Base-by-base conservation (phyloP, 2,329 filamentous ascomycete species). In the Parastagonospora nodorum region DNA sequence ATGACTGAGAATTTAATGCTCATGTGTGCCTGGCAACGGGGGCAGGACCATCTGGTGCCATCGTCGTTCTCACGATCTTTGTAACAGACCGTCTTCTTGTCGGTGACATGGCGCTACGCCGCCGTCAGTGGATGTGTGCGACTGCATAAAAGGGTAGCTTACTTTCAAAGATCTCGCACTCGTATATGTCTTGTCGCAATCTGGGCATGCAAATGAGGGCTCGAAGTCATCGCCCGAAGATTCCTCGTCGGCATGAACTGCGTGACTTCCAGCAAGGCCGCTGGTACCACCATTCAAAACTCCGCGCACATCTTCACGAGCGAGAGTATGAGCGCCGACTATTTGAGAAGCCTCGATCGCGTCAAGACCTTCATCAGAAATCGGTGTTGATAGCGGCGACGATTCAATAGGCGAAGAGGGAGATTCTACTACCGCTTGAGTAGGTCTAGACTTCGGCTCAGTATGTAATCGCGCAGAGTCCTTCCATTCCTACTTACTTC, bases 1-100 rank as follows among this genome's bases (percentile, higher is more conserved):
- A 44, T 40, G 36, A 40, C 35, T 24, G 51, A 46, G 9, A 28
- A 47, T 24, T 47, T 48, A 30, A 46, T 49, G 11, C 27, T 14
- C 19, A 55, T 35, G 1, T 47, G 38, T 14, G 38, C 31, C n/a
- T 38, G 16, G 24, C 54, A 57, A 12, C 54, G 51, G 14, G 51
- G 38, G 42, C 54, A 57, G 31, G 36, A 11, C 35, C 44, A 57
- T 29, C n/a, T 11, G 29, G 14, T n/a, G 29, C 29, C 30, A n/a
- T 11, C 30, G 15, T 19, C 41, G 33, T n/a, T n/a, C 11, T 19
- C 15, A 7, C 44, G 44, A 16, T 27, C 29, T 11, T 16, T 15
- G 9, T 14, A 46, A 33, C 51, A 57, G 11, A 10, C 28, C 3
- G 31, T 42, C 28, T 31, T 45, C 15, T 28, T 45, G 5, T 55